Percentiles rank a stretch among this genome's conserved stretches.
phyloP scores from a whole-genome alignment of 192 early-diverging fungal genomes.

The Mortierella claussenii region DNA sequence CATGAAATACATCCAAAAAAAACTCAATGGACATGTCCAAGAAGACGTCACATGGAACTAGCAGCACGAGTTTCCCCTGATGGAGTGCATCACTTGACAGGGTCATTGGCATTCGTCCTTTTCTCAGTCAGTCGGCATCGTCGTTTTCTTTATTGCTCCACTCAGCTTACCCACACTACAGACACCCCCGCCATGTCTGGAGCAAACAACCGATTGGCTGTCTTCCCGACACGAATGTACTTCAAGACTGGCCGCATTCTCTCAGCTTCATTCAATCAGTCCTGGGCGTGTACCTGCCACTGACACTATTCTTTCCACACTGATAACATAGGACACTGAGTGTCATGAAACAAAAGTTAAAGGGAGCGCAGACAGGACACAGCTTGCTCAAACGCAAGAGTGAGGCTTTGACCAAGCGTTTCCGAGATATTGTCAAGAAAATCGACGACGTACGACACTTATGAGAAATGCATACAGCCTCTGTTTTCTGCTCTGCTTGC shows the following conservation, averaged over 20 bases:
- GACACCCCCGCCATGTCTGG: slow-evolving; percentile 77
- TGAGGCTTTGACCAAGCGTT: slow-evolving; percentile 95
- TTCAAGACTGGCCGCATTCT: no score
- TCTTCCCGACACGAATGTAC: slow-evolving; percentile 98
- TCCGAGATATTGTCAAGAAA: slow-evolving; percentile 93
- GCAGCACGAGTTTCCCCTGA: no score
- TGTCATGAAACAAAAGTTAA: slow-evolving; percentile 93
- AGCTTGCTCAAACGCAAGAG: slow-evolving; percentile 97
- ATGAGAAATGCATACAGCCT: no score
- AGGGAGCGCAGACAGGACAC: slow-evolving; percentile 98
- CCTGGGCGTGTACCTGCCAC: no score
- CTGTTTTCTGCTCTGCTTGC: no score
- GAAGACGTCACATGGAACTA: background rate
- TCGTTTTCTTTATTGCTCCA: slow-evolving; percentile 4
- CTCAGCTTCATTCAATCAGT: no score
- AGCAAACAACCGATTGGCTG: slow-evolving; percentile 74
- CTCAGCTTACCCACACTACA: background rate
- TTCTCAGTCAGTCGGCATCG: background rate
- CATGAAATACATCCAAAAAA: no score
- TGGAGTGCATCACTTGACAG: background rate
- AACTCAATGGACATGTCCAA: no score
- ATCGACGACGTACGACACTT: slow-evolving; percentile 90
- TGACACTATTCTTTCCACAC: background rate
- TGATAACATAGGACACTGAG: slow-evolving; percentile 84
- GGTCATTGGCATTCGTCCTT: background rate